These are phyloP conservation scores for Leishmania turanica DNA, from an alignment of 208 protist genomes.

Conservation along the genomic window DNA sequence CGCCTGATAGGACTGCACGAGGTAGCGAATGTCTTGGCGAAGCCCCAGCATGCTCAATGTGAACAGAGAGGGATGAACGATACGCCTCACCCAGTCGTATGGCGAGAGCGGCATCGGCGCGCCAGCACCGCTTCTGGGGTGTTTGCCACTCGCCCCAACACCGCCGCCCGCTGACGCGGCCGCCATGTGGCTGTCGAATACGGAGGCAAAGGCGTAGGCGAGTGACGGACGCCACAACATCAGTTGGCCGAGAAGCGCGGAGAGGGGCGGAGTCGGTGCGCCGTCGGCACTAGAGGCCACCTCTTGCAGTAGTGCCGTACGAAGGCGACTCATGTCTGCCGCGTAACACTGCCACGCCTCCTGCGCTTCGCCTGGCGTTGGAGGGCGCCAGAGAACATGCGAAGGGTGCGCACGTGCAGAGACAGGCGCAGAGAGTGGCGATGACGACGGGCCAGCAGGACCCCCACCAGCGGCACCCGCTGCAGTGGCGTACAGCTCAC, in stretches of 20 bases:
- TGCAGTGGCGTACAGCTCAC: constrained; percentile 6
- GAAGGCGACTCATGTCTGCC: constrained; percentile 9
- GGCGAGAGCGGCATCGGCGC: constrained; percentile 1
- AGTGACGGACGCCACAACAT: constrained; percentile 17
- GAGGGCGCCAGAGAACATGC: constrained; percentile 3
- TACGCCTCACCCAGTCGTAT: constrained; percentile 12
- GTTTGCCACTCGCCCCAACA: neutral
- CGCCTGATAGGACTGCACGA: constrained; percentile 24
- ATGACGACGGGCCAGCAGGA: neutral
- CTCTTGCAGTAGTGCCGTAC: constrained; percentile 8
- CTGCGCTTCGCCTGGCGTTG: constrained; percentile 17
- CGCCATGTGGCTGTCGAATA: constrained; percentile 5
- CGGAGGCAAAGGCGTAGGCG: constrained; percentile 9
- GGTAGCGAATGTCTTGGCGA: constrained; percentile 26
- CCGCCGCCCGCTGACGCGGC: neutral
- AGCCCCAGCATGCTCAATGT: constrained; percentile 20
- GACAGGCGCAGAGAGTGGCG: neutral
- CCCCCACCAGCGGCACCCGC: neutral
- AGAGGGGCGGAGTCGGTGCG: neutral
- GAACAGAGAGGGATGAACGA: constrained; percentile 11
- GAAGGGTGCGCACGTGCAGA: neutral
- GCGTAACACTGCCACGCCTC: constrained; percentile 24
- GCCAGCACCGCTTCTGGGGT: neutral
- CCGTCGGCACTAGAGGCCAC: neutral
- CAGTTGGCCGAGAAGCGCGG: neutral